phyloP scores from a whole-genome alignment of 495 filamentous ascomycete species.

The Entonaema liquescens region DNA sequence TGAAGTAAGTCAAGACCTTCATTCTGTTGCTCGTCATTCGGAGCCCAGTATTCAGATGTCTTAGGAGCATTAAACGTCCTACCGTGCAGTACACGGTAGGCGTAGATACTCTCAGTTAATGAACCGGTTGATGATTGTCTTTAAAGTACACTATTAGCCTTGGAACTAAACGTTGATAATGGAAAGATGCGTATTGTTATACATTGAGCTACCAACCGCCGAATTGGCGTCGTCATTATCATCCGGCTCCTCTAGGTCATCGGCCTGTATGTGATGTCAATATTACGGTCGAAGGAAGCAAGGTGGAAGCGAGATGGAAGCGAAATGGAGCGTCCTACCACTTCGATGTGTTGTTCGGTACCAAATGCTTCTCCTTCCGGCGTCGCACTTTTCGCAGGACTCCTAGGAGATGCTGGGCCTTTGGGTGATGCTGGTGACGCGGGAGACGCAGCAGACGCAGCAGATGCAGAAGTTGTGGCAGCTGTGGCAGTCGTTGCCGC shows the following conservation, averaged over 20 bases:
- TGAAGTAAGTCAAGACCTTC: slow-evolving; percentile 16
- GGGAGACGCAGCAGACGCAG: not conserved
- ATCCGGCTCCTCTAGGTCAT: slow-evolving; percentile 9
- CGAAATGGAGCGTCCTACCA: not conserved
- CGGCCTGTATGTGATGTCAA: slow-evolving; percentile 15
- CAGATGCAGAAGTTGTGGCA: not conserved
- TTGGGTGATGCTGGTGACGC: not conserved
- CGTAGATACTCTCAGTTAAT: slow-evolving; percentile 24
- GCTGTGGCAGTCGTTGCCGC: slow-evolving; percentile 3
- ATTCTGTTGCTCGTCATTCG: slow-evolving; percentile 25
- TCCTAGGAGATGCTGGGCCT: not conserved
- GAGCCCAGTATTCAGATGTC: slow-evolving; percentile 23
- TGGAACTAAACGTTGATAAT: not conserved
- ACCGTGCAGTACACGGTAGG: slow-evolving; percentile 19
- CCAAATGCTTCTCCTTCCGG: slow-evolving; percentile 3
- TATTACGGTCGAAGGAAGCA: not conserved
- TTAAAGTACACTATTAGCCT: slow-evolving; percentile 5
- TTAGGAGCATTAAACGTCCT: slow-evolving; percentile 22
- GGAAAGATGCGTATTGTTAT: slow-evolving; percentile 3
- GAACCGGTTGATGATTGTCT: slow-evolving; percentile 28
- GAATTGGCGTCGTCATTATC: slow-evolving; percentile 18
- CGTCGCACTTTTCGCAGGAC: not conserved
- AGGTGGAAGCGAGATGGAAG: not conserved
- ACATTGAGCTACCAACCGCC: slow-evolving; percentile 20
- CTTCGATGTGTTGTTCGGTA: slow-evolving; percentile 14